Conservation (phyloP, 805 yeast genomes). For the Hyphopichia homilentoma region DNA sequence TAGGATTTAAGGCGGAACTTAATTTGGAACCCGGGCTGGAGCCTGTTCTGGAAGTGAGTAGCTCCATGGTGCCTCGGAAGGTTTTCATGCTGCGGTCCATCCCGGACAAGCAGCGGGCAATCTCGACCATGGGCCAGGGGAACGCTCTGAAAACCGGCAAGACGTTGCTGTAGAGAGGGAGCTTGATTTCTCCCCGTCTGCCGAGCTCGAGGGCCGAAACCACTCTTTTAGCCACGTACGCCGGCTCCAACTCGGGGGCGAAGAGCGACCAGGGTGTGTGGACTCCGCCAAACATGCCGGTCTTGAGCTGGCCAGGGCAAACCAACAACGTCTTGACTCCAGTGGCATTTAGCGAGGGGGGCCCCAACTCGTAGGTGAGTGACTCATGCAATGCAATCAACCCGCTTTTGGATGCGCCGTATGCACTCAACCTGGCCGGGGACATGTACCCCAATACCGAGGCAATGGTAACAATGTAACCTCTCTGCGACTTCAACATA, state of each 20-base stretch:
- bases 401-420: slow-evolving; percentile 91
- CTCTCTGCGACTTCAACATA: slow-evolving; percentile 60
- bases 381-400: slow-evolving; percentile 82
- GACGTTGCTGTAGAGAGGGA: slow-evolving; percentile 75
- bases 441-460: slow-evolving; percentile 82
- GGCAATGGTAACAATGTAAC: slow-evolving; percentile 76
- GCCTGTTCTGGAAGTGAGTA: too few relatives aligned
- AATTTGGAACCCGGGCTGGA: too few relatives aligned
- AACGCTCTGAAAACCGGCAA: slow-evolving; percentile 67
- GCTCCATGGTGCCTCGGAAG: slow-evolving; percentile 17
- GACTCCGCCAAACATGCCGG: slow-evolving; percentile 71
- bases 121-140: slow-evolving; percentile 67
- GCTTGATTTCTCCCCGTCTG: slow-evolving; percentile 60
- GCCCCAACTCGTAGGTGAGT: slow-evolving; percentile 63
- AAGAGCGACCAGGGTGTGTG: slow-evolving; percentile 66
- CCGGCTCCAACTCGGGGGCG: slow-evolving; percentile 81
- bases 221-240: slow-evolving; percentile 57
- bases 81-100: slow-evolving; percentile 54
- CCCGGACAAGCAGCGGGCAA: slow-evolving; percentile 56
- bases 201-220: slow-evolving; percentile 57
- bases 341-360: slow-evolving; percentile 38
- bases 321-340: slow-evolving; percentile 72
- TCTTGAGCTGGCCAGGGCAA: slow-evolving; percentile 84
- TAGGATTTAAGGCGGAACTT: too few relatives aligned
- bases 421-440: slow-evolving; percentile 77